A percentile compares a stretch with the other conserved stretches of the same genome.
phyloP scores from a whole-genome alignment of 768 basidiomycete genomes.

The Amanita fuliginea region DNA sequence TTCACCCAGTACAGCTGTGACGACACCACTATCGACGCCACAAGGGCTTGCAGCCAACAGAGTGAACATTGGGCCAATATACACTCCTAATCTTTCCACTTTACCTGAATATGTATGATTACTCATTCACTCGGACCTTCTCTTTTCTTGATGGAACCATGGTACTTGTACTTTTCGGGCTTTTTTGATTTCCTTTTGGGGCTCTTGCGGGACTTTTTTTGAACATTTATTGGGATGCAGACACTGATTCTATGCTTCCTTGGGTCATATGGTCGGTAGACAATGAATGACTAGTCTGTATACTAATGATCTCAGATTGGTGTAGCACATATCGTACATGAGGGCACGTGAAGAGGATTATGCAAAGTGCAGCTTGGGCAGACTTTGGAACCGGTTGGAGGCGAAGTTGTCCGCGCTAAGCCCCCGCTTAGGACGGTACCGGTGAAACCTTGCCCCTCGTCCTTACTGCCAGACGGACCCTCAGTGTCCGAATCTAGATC shows the following conservation, averaged over 20 bases:
- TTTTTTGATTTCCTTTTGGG: slow-evolving; percentile 11
- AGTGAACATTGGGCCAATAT: slow-evolving; percentile 12
- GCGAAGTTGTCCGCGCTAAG: slow-evolving; percentile 3
- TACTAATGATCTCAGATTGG: slow-evolving; percentile 21
- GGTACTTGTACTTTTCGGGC: slow-evolving; percentile 20
- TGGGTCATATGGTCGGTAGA: slow-evolving; percentile 8
- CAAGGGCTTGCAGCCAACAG: slow-evolving; percentile 7
- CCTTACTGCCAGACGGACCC: slow-evolving; percentile 31
- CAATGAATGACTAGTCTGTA: slow-evolving; percentile 13
- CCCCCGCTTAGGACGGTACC: slow-evolving; percentile 57
- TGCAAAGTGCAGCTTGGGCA: slow-evolving; percentile 51
- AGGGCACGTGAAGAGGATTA: slow-evolving; percentile 30
- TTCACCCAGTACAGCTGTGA: neutral
- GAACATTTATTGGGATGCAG: slow-evolving; percentile 1
- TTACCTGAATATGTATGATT: slow-evolving; percentile 32
- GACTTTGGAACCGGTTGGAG: slow-evolving; percentile 18
- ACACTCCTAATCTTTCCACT: slow-evolving; percentile 24
- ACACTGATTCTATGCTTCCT: slow-evolving; percentile 3
- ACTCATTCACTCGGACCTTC: slow-evolving; percentile 11
- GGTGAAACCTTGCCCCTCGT: slow-evolving; percentile 60
- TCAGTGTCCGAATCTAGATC: slow-evolving; percentile 44
- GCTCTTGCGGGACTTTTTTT: slow-evolving; percentile 11
- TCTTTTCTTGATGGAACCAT: slow-evolving; percentile 14
- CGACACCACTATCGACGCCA: slow-evolving; percentile 4
- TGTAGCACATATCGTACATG: slow-evolving; percentile 40